Percentiles rank a stretch among this genome's conserved stretches.
phyloP scores from a whole-genome alignment of 1,284 basidiomycete genomes.

The Cutaneotrichosporon cavernicola region DNA sequence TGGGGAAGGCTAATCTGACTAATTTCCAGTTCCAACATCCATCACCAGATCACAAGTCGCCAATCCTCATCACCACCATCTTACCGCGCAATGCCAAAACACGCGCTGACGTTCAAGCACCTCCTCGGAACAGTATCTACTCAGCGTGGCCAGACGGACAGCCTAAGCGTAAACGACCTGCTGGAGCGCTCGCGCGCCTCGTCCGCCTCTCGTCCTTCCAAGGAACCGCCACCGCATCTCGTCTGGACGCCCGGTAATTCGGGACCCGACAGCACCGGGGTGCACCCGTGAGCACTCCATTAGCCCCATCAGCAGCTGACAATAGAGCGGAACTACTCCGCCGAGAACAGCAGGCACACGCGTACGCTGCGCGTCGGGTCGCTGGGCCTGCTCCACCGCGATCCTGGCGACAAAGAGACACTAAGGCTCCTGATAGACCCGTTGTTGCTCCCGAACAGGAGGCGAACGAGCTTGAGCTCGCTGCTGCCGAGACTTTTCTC shows the following conservation, averaged over 20 bases:
- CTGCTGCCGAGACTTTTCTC: slow-evolving; percentile 10
- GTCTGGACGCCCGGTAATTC: background rate
- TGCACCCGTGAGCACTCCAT: slow-evolving; percentile 38
- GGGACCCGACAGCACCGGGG: slow-evolving; percentile 12
- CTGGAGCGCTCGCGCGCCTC: slow-evolving; percentile 27
- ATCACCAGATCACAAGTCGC: background rate
- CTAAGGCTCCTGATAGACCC: background rate
- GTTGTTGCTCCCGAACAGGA: background rate
- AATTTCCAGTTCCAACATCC: background rate
- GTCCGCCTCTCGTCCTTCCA: background rate
- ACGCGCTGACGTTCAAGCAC: slow-evolving; percentile 46
- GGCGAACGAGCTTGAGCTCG: slow-evolving; percentile 3
- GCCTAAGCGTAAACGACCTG: slow-evolving; percentile 36
- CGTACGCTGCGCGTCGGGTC: slow-evolving; percentile 33
- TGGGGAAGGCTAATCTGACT: background rate
- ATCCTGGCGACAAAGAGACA: slow-evolving; percentile 32
- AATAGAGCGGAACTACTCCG: slow-evolving; percentile 41
- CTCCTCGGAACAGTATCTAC: slow-evolving; percentile 26
- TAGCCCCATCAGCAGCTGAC: background rate
- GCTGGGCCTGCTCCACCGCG: slow-evolving; percentile 46
- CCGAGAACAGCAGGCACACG: slow-evolving; percentile 30
- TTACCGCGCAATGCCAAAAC: slow-evolving; percentile 40
- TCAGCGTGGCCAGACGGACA: slow-evolving; percentile 20
- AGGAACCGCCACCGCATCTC: slow-evolving; percentile 10
- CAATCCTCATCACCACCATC: background rate